phyloP scores from a whole-genome alignment of 164 flowering plant species.

The Litsea cubeba region DNA sequence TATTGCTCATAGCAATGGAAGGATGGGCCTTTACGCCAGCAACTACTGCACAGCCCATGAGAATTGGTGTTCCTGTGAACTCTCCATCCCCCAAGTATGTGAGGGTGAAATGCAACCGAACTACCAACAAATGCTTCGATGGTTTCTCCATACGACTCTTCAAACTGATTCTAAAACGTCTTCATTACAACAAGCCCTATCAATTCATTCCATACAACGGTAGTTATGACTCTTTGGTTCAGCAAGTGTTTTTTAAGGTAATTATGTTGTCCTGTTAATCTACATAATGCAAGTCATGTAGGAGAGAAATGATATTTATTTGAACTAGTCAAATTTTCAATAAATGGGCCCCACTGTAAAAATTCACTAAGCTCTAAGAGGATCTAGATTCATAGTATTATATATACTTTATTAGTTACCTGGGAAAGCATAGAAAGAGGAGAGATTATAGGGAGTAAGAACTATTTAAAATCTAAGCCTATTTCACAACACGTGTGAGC shows the following conservation, averaged over 20 bases:
- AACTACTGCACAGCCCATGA: constrained; percentile 20
- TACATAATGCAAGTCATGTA: neutral
- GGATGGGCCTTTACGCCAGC: constrained; percentile 37
- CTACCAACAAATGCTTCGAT: constrained; percentile 3
- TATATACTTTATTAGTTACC: too few relatives aligned
- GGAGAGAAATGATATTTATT: neutral
- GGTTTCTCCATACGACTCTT: constrained; percentile 58
- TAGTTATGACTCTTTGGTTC: neutral
- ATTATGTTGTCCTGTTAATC: neutral
- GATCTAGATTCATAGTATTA: too few relatives aligned
- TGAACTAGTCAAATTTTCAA: too few relatives aligned
- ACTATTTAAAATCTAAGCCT: too few relatives aligned
- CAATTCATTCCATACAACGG: neutral
- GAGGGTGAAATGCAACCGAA: constrained; percentile 19
- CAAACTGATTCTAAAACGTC: constrained; percentile 14
- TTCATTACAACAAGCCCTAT: constrained; percentile 13
- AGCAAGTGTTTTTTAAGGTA: neutral
- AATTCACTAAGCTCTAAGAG: too few relatives aligned
- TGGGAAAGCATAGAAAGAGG: too few relatives aligned
- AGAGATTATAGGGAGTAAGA: too few relatives aligned
- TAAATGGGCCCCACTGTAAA: too few relatives aligned
- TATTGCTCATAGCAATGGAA: neutral
- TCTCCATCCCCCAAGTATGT: constrained; percentile 40
- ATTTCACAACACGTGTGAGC: too few relatives aligned
- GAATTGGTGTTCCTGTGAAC: constrained; percentile 42